Conservation (phyloP, 148 eudicot genomes). For the Diospyros lotus region DNA sequence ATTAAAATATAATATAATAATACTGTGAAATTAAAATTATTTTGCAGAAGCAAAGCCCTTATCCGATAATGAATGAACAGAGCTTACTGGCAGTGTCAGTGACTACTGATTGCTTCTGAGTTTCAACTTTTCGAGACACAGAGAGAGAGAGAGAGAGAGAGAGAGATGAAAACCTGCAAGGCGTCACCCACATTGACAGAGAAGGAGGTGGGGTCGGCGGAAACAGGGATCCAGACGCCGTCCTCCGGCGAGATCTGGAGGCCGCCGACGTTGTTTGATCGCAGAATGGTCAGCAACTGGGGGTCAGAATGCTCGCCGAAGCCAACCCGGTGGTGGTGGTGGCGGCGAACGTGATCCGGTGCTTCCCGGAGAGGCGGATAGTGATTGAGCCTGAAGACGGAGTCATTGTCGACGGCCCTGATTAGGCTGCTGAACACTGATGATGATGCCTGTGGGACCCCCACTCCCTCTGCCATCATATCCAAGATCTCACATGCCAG, state of each 20-base stretch:
- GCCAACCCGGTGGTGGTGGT: constrained; percentile 19
- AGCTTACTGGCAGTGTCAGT: no score
- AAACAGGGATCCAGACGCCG: constrained; percentile 42
- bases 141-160: not conserved
- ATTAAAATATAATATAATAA: no score
- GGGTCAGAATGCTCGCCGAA: constrained; percentile 54
- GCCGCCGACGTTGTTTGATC: constrained; percentile 43
- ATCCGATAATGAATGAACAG: no score
- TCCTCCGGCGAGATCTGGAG: constrained; percentile 33
- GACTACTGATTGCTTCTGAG: no score
- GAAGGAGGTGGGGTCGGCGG: constrained; percentile 35
- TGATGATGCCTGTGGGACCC: constrained; percentile 16
- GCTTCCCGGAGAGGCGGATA: constrained; percentile 30
- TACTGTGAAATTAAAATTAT: no score
- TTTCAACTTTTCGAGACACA: not conserved
- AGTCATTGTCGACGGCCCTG: constrained; percentile 36
- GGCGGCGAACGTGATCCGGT: constrained; percentile 24
- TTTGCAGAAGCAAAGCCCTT: no score
- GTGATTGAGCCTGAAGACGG: constrained; percentile 50
- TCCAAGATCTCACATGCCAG: constrained; percentile 47
- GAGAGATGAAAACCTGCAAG: constrained; percentile 24
- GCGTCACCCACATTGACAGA: constrained; percentile 44
- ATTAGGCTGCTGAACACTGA: constrained; percentile 30
- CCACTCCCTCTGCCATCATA: constrained; percentile 35
- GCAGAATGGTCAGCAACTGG: constrained; percentile 41